phyloP scores from a whole-genome alignment of 176 grass and related monocot genomes.

The Avena eriantha region DNA sequence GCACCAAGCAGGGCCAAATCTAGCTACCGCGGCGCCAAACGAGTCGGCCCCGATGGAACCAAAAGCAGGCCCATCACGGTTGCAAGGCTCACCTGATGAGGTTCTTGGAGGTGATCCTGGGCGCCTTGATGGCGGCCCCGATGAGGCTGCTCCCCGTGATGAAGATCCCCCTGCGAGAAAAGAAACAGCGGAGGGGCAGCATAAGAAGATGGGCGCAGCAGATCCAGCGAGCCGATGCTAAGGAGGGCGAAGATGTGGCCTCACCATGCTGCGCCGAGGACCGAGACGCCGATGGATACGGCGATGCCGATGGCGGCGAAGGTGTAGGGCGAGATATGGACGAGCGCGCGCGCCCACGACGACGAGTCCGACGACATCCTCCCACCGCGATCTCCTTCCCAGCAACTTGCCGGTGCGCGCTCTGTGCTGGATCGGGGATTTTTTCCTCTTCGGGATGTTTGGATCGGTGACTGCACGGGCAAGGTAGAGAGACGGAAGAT shows the following conservation, averaged over 20 bases:
- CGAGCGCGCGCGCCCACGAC: constrained; percentile 80
- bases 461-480: constrained; percentile 32
- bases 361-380: constrained; percentile 72
- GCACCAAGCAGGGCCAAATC: constrained; percentile 9
- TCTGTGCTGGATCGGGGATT: constrained; percentile 19
- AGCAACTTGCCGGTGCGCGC: not conserved
- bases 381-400: not conserved
- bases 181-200: not conserved
- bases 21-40: not conserved
- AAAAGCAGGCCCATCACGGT: not conserved
- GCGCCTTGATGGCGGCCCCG: constrained; percentile 92
- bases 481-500: not conserved
- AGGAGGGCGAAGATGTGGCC: not conserved
- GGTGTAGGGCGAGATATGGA: constrained; percentile 96
- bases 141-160: constrained; percentile 98
- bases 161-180: constrained; percentile 83
- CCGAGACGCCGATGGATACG: constrained; percentile 97
- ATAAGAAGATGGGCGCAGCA: constrained; percentile 4
- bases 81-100: constrained; percentile 76
- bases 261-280: constrained; percentile 96
- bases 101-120: constrained; percentile 98
- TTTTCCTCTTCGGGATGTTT: constrained; percentile 4
- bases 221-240: constrained; percentile 8
- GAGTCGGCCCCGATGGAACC: not conserved
- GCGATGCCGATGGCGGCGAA: constrained; percentile 96